These are phyloP conservation scores for Venturia asperata DNA, from an alignment of 2,329 filamentous ascomycete genomes.

Conservation along the genomic window DNA sequence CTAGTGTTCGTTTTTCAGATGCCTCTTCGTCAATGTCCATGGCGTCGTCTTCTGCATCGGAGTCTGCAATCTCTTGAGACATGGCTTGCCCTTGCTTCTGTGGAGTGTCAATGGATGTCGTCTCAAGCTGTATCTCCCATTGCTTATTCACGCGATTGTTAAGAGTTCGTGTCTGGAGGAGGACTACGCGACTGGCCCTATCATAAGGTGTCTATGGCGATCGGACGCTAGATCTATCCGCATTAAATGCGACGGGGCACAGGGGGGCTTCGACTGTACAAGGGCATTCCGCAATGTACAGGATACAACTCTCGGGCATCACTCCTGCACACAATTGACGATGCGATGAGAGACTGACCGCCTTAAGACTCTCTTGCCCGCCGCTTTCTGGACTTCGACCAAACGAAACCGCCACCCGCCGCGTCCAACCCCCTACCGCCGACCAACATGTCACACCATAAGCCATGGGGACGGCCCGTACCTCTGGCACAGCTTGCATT, in stretches of 20 bases:
- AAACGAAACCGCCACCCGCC: slow-evolving; percentile 11
- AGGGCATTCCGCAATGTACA: not conserved
- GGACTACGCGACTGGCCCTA: not conserved
- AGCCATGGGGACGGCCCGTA: not conserved
- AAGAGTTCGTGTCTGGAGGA: not conserved
- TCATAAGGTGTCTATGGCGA: not conserved
- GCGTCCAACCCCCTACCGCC: not conserved
- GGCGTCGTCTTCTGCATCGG: slow-evolving; percentile 14
- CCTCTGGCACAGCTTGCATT: slow-evolving; percentile 7
- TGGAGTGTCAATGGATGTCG: not conserved
- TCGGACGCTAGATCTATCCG: not conserved
- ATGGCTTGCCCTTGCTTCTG: not conserved
- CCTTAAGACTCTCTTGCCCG: not conserved
- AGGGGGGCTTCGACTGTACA: not conserved
- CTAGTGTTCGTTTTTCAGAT: not conserved
- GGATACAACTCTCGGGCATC: not conserved
- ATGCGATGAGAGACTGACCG: slow-evolving; percentile 6
- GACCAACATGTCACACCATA: slow-evolving; percentile 16
- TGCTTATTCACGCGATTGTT: not conserved
- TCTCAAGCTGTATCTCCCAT: not conserved
- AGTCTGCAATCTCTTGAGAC: slow-evolving; percentile 1
- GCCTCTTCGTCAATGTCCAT: slow-evolving; percentile 1
- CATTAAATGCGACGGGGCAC: not conserved
- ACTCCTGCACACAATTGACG: not conserved
- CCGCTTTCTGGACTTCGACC: not conserved